A percentile compares a stretch with the other conserved stretches of the same genome.
Conservation (phyloP, 2,329 filamentous ascomycete genomes). For the Boeremia exigua region DNA sequence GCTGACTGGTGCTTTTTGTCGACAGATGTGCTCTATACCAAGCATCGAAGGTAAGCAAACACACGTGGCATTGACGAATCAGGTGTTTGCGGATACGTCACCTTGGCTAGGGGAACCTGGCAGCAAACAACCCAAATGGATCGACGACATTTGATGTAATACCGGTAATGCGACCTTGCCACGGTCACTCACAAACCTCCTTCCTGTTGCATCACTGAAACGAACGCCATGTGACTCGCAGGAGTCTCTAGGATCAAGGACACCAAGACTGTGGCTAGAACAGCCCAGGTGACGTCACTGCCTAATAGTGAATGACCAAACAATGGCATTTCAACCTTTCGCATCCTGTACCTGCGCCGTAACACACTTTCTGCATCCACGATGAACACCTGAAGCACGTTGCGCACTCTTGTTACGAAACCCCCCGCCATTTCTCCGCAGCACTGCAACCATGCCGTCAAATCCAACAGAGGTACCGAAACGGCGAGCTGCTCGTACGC, state of each 20-base stretch:
- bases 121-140: not conserved
- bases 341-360: slow-evolving; percentile 9
- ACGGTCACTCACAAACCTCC: not conserved
- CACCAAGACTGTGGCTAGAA: slow-evolving; percentile 2
- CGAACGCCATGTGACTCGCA: slow-evolving; percentile 2
- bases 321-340: not conserved
- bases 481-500: slow-evolving; percentile 2
- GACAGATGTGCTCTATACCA: not conserved
- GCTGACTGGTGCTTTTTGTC: not conserved
- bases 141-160: slow-evolving; percentile 1
- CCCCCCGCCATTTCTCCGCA: not conserved
- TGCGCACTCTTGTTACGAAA: not conserved
- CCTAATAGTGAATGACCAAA: slow-evolving; percentile 5
- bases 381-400: slow-evolving; percentile 4
- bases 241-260: not conserved
- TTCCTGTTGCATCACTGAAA: slow-evolving; percentile 1
- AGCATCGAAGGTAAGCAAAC: not conserved
- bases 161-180: not conserved
- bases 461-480: slow-evolving; percentile 4
- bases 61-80: slow-evolving; percentile 8
- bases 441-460: slow-evolving; percentile 6
- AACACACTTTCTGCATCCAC: slow-evolving; percentile 2
- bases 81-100: slow-evolving; percentile 3
- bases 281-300: slow-evolving; percentile 9
- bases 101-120: not conserved